Percentiles rank a stretch among this genome's conserved stretches.
Conservation (phyloP, 169 alveolate genomes). For the Plasmodium inui region DNA sequence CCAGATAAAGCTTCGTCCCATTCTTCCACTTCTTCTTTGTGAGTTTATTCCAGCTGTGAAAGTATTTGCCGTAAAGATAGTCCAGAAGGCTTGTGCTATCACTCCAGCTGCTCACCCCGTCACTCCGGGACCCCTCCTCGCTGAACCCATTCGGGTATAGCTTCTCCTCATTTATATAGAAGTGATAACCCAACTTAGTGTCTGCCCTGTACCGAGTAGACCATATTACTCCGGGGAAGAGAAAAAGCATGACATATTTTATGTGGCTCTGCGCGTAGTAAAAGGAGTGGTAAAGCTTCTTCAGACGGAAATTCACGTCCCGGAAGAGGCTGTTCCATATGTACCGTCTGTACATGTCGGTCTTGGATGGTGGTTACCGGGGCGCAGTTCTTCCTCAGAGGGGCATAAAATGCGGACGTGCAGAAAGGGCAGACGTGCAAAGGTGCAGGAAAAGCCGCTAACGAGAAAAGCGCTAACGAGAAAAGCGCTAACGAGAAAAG, state of each 20-base stretch:
- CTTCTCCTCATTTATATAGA: conserved; percentile 77
- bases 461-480: too few relatives aligned
- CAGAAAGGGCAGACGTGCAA: background rate
- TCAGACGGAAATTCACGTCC: conserved; percentile 82
- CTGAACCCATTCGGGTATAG: conserved; percentile 11
- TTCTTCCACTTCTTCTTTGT: conserved; percentile 81
- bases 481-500: too few relatives aligned
- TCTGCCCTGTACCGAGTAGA: conserved; percentile 87
- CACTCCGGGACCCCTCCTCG: background rate
- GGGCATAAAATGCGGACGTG: background rate
- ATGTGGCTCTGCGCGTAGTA: conserved; percentile 89
- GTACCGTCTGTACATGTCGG: conserved; percentile 56
- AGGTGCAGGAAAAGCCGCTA: background rate
- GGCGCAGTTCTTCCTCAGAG: background rate
- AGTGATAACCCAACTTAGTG: conserved; percentile 87
- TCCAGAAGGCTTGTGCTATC: background rate
- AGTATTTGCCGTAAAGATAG: background rate
- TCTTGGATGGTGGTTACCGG: background rate
- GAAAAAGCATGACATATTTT: conserved; percentile 85
- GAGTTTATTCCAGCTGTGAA: conserved; percentile 54
- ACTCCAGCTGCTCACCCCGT: background rate
- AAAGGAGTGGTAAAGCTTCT: conserved; percentile 87
- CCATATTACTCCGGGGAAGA: conserved; percentile 88
- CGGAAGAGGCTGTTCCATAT: conserved; percentile 76
- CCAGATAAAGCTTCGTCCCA: conserved; percentile 85